Base-by-base conservation (phyloP, 768 basidiomycete species). In the Amanita jacksonii region DNA sequence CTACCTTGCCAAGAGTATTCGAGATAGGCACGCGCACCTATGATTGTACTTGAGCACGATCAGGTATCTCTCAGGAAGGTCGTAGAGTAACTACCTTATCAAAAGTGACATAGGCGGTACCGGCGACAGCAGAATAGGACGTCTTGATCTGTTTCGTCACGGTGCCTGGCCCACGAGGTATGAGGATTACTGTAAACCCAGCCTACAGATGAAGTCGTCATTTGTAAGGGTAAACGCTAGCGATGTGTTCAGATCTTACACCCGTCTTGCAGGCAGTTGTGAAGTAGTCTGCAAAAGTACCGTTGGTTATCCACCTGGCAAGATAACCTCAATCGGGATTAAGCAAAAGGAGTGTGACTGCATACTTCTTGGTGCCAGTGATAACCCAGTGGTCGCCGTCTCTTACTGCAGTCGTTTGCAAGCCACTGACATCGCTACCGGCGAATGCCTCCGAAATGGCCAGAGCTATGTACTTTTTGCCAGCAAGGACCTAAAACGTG, bases 391-490 rank as follows among this genome's bases (percentile, higher is more conserved):
- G 66, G 51, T 86, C 79, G 1, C 90, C 93, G 54, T 94, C 90
- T 45, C 78, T 77, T 45, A 77, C 75, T 1, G 93, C 93, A 1
- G 81, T 84, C 46, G 84, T 97, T 69, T 78, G 90, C 27, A 93
- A 54, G 2, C 92, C 90, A 39, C 76, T 62, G 2, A 91, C 88
- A 52, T 91, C 87, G 52, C 84, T 86, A 13, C 87, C 87, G 2
- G 91, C 93, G 52, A 93, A 94, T 0, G 93, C 89, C 63, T 98
- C 94, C 36, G 81, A 84, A 55, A 98, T 89, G 7, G 94, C 94
- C 25, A 98, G 69, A 6, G 81, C 84, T 50, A 96, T 82, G 53
- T 78, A 88, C 62, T 91, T 89, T 62, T 81, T 85, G 7, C 85
- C 88, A 2, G 70, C 63, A 10, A 86, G 67, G 8, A 57, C 61